phyloP scores from a whole-genome alignment of 2,329 filamentous ascomycete genomes.

The Plectosphaerella plurivora region DNA sequence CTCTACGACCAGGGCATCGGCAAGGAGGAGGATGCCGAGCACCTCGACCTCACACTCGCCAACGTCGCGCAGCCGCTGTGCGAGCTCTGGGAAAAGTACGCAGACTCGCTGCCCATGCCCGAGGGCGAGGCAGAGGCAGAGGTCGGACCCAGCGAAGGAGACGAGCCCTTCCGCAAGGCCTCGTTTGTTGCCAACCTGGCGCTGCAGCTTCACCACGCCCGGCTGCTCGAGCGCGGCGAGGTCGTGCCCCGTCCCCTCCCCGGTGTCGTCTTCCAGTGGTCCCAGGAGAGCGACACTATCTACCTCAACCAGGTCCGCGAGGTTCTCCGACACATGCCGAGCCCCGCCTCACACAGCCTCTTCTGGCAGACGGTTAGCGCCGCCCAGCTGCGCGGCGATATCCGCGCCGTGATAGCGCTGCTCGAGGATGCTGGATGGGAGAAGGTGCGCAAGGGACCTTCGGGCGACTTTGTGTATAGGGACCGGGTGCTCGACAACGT shows the following conservation, averaged over 20 bases:
- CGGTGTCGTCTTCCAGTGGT: slow-evolving; percentile 77
- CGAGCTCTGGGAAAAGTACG: slow-evolving; percentile 52
- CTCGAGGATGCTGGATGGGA: slow-evolving; percentile 75
- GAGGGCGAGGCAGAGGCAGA: slow-evolving; percentile 53
- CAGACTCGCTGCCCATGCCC: slow-evolving; percentile 40
- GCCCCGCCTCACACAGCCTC: slow-evolving; percentile 68
- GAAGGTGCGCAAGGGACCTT: slow-evolving; percentile 64
- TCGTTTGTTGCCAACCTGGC: slow-evolving; percentile 74
- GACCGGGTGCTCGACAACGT: slow-evolving; percentile 76
- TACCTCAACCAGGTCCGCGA: slow-evolving; percentile 63
- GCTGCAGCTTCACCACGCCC: slow-evolving; percentile 71
- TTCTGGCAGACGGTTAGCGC: slow-evolving; percentile 87
- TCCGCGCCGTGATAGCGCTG: slow-evolving; percentile 61
- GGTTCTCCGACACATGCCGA: slow-evolving; percentile 60
- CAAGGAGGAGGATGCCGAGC: slow-evolving; percentile 49
- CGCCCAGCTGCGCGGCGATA: slow-evolving; percentile 69
- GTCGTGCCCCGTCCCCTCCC: slow-evolving; percentile 57
- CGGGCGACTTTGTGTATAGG: slow-evolving; percentile 63
- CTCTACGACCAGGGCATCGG: slow-evolving; percentile 62
- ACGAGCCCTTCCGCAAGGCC: slow-evolving; percentile 68
- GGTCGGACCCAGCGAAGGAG: slow-evolving; percentile 60
- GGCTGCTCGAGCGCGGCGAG: slow-evolving; percentile 27
- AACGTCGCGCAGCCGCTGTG: slow-evolving; percentile 47
- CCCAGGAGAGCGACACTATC: slow-evolving; percentile 69
- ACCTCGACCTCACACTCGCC: slow-evolving; percentile 52